Conservation (phyloP, 306 rosid genomes). For the Gynostemma pentaphyllum region DNA sequence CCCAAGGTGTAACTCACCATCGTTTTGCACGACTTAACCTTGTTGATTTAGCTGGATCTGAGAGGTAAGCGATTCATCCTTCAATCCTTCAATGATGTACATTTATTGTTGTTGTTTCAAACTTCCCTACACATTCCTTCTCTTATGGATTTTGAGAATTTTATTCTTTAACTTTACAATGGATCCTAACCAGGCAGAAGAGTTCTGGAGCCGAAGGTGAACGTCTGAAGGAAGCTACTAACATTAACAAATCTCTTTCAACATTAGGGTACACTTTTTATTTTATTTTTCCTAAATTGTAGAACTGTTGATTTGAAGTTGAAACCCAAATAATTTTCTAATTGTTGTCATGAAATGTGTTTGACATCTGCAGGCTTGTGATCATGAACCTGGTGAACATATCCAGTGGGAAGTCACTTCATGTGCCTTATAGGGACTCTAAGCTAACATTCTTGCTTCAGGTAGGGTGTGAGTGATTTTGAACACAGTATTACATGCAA, state of each 20-base stretch:
- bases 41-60: constrained; percentile 99
- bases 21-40: constrained; percentile 94
- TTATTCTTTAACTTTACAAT: not conserved
- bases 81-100: no score
- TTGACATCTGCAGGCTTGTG: constrained; percentile 67
- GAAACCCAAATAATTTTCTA: not conserved
- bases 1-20: constrained; percentile 87
- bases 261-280: constrained; percentile 67
- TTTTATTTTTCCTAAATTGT: constrained; percentile 9
- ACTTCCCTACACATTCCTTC: not conserved
- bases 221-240: constrained; percentile 97
- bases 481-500: not conserved
- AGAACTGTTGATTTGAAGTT: no score
- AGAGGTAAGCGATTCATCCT: constrained; percentile 42
- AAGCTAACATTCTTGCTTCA: constrained; percentile 96
- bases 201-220: constrained; percentile 99
- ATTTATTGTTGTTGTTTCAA: no score
- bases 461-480: constrained; percentile 29
- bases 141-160: not conserved
- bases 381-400: constrained; percentile 84
- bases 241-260: constrained; percentile 94
- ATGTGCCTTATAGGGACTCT: constrained; percentile 94
- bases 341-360: not conserved
- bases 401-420: constrained; percentile 85
- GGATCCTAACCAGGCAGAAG: constrained; percentile 67